These are phyloP conservation scores for Reticulascus tulasneorum DNA, from an alignment of 2,329 filamentous ascomycete genomes.

Conservation along the genomic window DNA sequence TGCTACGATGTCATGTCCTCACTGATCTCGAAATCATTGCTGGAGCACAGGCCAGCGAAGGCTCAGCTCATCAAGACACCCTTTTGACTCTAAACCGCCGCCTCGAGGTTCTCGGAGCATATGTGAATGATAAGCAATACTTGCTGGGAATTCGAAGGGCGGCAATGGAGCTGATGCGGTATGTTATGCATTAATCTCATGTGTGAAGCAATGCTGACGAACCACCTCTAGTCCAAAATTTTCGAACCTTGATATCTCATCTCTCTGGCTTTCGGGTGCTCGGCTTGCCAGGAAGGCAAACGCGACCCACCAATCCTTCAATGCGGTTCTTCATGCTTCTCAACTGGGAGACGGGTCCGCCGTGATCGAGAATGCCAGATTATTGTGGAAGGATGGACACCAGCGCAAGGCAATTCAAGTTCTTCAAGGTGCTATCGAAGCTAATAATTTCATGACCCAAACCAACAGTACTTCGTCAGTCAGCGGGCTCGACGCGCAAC, in stretches of 20 bases:
- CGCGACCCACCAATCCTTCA: conserved; percentile 83
- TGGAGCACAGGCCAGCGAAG: conserved; percentile 37
- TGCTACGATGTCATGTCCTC: conserved; percentile 82
- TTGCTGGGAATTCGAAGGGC: conserved; percentile 81
- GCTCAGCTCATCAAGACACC: conserved; percentile 33
- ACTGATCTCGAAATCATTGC: conserved; percentile 81
- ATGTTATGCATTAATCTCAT: conserved; percentile 25
- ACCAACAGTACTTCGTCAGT: conserved; percentile 34
- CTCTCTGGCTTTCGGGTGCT: conserved; percentile 81
- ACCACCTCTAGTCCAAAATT: conserved; percentile 48
- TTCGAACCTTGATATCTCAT: conserved; percentile 69
- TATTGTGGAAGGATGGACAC: conserved; percentile 91
- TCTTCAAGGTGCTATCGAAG: conserved; percentile 79
- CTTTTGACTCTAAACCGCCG: conserved; percentile 64
- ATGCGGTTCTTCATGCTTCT: conserved; percentile 85
- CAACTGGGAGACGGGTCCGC: conserved; percentile 80
- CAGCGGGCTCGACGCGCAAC: conserved; percentile 41
- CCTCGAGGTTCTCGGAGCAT: conserved; percentile 86
- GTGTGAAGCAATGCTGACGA: background rate
- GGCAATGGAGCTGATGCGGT: conserved; percentile 76
- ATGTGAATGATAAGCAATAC: conserved; percentile 90
- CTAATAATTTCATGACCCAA: conserved; percentile 65
- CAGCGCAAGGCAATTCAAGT: conserved; percentile 93
- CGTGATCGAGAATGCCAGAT: conserved; percentile 87
- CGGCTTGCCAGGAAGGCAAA: conserved; percentile 82